Evolutionary conservation across 2,329 filamentous ascomycete species (phyloP).

Genomic region (Aspergillus pseudoglaucus): DNA sequence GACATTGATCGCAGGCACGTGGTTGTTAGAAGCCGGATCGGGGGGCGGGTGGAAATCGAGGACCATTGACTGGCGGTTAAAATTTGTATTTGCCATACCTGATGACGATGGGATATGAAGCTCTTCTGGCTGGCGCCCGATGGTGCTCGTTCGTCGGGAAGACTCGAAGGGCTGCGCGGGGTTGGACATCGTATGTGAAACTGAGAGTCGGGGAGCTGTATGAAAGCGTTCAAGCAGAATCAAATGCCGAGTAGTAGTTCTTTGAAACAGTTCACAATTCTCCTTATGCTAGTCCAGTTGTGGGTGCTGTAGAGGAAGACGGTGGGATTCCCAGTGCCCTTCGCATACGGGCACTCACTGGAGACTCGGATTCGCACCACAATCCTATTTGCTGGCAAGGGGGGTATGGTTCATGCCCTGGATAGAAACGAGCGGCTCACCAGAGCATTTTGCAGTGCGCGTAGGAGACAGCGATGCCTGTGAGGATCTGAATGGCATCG

Average conservation of each 20-base stretch:
- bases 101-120: slow-evolving; percentile 47
- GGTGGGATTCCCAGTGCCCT: background rate
- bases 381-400: slow-evolving; percentile 30
- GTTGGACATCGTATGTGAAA: slow-evolving; percentile 35
- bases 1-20: slow-evolving; percentile 52
- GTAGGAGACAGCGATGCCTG: background rate
- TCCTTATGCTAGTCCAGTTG: background rate
- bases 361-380: slow-evolving; percentile 41
- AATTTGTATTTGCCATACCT: slow-evolving; percentile 31
- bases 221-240: slow-evolving; percentile 19
- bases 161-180: slow-evolving; percentile 45
- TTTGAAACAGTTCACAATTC: background rate
- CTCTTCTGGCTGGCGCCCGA: slow-evolving; percentile 49
- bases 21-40: slow-evolving; percentile 43
- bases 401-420: slow-evolving; percentile 41
- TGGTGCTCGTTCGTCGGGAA: slow-evolving; percentile 43
- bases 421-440: slow-evolving; percentile 21
- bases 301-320: background rate
- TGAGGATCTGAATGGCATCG: slow-evolving; percentile 5
- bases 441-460: slow-evolving; percentile 14
- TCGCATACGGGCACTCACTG: background rate
- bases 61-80: slow-evolving; percentile 35
- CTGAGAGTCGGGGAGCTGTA: slow-evolving; percentile 20
- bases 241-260: background rate
- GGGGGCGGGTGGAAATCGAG: slow-evolving; percentile 44